A percentile compares a stretch with the other conserved stretches of the same genome.
Conservation (phyloP, 345 rosid species). For the Eucalyptus coolabah region DNA sequence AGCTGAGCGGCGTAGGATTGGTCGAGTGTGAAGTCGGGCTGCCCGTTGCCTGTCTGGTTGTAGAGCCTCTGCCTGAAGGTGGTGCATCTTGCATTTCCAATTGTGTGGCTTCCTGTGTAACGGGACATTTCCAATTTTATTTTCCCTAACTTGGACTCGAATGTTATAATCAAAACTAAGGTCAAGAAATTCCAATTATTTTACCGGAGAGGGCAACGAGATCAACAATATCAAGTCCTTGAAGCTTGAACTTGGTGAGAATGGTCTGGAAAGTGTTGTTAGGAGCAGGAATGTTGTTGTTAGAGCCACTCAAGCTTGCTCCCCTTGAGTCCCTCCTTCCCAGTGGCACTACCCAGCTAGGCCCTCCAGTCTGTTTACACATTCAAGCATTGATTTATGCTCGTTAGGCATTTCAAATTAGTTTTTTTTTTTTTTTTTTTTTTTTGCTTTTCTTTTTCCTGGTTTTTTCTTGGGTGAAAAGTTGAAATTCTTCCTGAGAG, state of each 20-base stretch:
- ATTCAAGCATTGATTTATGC: neutral
- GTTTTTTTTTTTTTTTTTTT: neutral
- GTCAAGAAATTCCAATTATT: neutral
- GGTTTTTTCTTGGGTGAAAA: neutral
- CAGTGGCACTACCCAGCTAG: slow-evolving; percentile 73
- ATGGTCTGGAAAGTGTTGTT: slow-evolving; percentile 63
- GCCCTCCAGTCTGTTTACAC: slow-evolving; percentile 53
- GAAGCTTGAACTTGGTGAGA: slow-evolving; percentile 43
- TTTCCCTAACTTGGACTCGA: neutral
- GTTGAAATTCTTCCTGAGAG: neutral
- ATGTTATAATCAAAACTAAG: neutral
- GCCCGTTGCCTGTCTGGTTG: slow-evolving; percentile 71
- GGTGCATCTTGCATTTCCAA: slow-evolving; percentile 77
- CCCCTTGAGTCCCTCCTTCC: slow-evolving; percentile 75
- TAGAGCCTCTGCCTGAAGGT: slow-evolving; percentile 90
- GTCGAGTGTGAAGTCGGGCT: slow-evolving; percentile 66
- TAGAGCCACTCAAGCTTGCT: slow-evolving; percentile 72
- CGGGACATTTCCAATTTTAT: neutral
- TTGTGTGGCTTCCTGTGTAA: slow-evolving; percentile 81
- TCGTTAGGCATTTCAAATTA: neutral
- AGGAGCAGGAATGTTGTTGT: slow-evolving; percentile 70
- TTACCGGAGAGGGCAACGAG: slow-evolving; percentile 85
- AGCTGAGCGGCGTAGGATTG: slow-evolving; percentile 39
- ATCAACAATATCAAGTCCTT: slow-evolving; percentile 65
- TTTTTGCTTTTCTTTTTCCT: no score